Percentiles rank a stretch among this genome's conserved stretches.
Evolutionary conservation across 179 eudicot genomes (phyloP).

Genomic region (Drosera spatulata): DNA sequence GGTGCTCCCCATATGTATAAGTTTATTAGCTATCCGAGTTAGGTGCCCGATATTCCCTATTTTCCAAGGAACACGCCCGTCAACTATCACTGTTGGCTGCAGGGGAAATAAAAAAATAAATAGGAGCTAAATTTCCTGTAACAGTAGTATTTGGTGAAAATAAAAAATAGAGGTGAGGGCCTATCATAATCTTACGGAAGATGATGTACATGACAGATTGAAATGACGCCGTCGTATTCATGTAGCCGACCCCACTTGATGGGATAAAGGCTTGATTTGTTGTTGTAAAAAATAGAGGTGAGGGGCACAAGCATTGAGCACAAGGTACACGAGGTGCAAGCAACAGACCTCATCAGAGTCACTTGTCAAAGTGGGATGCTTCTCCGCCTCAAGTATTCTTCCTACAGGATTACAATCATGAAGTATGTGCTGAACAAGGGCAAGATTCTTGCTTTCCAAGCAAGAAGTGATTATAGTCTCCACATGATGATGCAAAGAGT

Average conservation of each 20-base stretch:
- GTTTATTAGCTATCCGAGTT: slow-evolving; percentile 87
- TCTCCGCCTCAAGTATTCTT: slow-evolving; percentile 82
- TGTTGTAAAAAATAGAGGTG: too few relatives aligned
- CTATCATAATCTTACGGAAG: too few relatives aligned
- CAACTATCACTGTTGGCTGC: slow-evolving; percentile 73
- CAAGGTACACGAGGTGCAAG: too few relatives aligned
- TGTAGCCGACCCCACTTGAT: too few relatives aligned
- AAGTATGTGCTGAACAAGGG: slow-evolving; percentile 69
- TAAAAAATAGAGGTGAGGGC: too few relatives aligned
- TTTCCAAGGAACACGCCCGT: slow-evolving; percentile 56
- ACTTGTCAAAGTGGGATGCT: slow-evolving; percentile 35
- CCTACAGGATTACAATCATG: slow-evolving; percentile 72
- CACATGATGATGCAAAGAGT: slow-evolving; percentile 84
- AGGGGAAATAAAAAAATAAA: slow-evolving; percentile 12
- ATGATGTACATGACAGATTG: too few relatives aligned
- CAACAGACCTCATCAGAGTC: slow-evolving; percentile 47
- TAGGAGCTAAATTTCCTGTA: not conserved
- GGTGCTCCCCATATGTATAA: slow-evolving; percentile 50
- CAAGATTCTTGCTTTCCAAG: slow-evolving; percentile 66
- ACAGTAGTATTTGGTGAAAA: not conserved
- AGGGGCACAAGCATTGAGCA: too few relatives aligned
- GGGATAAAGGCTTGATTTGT: too few relatives aligned
- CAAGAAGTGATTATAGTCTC: slow-evolving; percentile 61
- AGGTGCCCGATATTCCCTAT: slow-evolving; percentile 88
- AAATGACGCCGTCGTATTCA: too few relatives aligned